These are phyloP conservation scores for Gaertneriomyces semiglobifer DNA, from an alignment of 192 early-diverging fungal species.

Conservation along the genomic window DNA sequence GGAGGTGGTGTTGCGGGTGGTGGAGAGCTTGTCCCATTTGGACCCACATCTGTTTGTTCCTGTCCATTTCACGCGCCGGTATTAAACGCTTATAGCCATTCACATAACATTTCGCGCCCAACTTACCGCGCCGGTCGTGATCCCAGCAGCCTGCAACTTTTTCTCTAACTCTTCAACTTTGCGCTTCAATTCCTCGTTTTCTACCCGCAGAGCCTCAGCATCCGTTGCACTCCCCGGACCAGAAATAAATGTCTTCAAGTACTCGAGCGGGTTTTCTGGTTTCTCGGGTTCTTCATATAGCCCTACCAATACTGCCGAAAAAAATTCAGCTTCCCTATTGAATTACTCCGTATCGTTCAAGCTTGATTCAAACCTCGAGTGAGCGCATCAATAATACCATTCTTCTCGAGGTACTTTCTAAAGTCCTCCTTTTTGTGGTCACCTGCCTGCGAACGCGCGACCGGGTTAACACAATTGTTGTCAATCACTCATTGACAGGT, in stretches of 20 bases:
- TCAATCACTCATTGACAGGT: neutral
- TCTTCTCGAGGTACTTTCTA: constrained; percentile 61
- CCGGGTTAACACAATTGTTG: neutral
- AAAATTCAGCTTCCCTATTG: neutral
- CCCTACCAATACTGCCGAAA: constrained; percentile 54
- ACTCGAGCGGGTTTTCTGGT: constrained; percentile 61
- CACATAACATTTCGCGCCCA: no score
- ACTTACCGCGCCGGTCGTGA: no score
- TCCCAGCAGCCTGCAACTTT: no score
- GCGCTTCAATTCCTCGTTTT: constrained; percentile 57
- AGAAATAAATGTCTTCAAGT: constrained; percentile 59
- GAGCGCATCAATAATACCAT: constrained; percentile 61
- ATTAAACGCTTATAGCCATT: no score
- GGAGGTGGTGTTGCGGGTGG: no score
- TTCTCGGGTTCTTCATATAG: constrained; percentile 67
- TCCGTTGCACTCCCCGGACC: constrained; percentile 53
- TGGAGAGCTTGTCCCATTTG: no score
- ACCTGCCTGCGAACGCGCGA: constrained; percentile 30
- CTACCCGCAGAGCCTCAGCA: constrained; percentile 49
- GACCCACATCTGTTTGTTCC: no score
- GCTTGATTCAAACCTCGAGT: constrained; percentile 48
- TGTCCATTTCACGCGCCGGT: no score
- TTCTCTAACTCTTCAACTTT: constrained; percentile 54
- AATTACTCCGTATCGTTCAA: neutral
- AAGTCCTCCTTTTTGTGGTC: constrained; percentile 67